Conservation (phyloP, 495 filamentous ascomycete genomes). For the Filosporella fistucella region DNA sequence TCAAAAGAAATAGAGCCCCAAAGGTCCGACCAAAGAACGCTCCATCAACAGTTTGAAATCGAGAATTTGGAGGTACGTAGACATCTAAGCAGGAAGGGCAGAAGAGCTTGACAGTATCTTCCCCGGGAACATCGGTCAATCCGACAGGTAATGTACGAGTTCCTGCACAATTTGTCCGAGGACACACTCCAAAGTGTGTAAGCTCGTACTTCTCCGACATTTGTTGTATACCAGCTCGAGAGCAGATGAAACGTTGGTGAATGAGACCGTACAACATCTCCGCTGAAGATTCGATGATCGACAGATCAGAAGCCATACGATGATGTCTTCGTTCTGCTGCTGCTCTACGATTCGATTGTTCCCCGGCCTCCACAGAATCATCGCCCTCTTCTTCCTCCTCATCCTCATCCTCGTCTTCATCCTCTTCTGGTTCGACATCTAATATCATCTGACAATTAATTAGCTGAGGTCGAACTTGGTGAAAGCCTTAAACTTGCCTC, state of each 20-base stretch:
- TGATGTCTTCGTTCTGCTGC: conserved; percentile 69
- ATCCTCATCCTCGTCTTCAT: conserved; percentile 68
- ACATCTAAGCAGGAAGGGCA: conserved; percentile 95
- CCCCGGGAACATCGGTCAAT: conserved; percentile 86
- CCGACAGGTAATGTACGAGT: conserved; percentile 90
- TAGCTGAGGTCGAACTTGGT: conserved; percentile 11
- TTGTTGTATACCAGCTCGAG: conserved; percentile 93
- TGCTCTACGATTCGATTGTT: conserved; percentile 50
- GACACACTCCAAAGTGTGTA: conserved; percentile 90
- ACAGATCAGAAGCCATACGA: conserved; percentile 84
- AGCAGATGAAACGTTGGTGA: conserved; percentile 97
- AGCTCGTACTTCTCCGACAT: conserved; percentile 99
- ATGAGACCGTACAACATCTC: conserved; percentile 97
- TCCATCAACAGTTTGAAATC: conserved; percentile 96
- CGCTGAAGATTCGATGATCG: conserved; percentile 91
- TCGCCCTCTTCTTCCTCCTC: conserved; percentile 78
- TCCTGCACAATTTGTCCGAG: conserved; percentile 81
- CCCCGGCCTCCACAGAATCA: conserved; percentile 66
- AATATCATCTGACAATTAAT: conserved; percentile 80
- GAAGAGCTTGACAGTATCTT: conserved; percentile 97
- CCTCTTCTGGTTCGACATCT: conserved; percentile 94
- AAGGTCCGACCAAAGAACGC: conserved; percentile 98
- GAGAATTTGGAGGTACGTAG: conserved; percentile 94
- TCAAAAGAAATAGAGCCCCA: conserved; percentile 90
- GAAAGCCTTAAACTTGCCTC: conserved; percentile 35